Evolutionary conservation across 805 yeast species (phyloP), one percentile per base, ranked within the genome.

Genomic region (Torulaspora microellipsoides): DNA sequence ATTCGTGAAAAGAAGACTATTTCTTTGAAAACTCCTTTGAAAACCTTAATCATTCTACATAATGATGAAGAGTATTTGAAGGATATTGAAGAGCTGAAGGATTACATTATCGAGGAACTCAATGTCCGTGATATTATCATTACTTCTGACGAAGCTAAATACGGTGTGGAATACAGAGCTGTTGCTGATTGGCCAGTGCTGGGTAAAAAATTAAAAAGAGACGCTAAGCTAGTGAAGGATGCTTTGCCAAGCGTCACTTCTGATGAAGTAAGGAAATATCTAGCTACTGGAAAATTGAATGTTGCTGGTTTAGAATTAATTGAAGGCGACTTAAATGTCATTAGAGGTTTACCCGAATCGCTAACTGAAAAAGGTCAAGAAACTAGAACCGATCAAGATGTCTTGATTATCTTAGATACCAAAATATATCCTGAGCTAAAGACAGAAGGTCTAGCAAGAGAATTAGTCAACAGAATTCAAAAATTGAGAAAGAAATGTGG

Each of bases 171-270:
- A 64, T 91, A 90, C 74, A 80, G 77, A 52, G 97, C 91, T 34
- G 95, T 86, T 66, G 99, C 99, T 38, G 99, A 93, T 72, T 93
- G 99, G 99, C 96, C 98, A 46, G 87, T 89, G 15, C 77, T 93
- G 55, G 99, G 99, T 71, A 93, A 91, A 77, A 93, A 93, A 70
- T 78, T 93, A 68, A 91, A 89, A 80, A 81, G 83, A 64, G 98
- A 90, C 58, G 95, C 86, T 49, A 88, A 85, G 71, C 83, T 80
- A 66, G 99, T 93, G 48, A 95, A 91, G 76, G 95, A 83, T 60
- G 98, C 95, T 13, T 76, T 93, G 56, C 98, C 97, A 51, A 62
- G 61, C 8, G 77, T 93, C 40, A 70, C 91, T 15, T 84, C 97
- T 9, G 85, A 74, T 12, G 90, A 88, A 46, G 96, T 93, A 39